A percentile compares a stretch with the other conserved stretches of the same genome.
Conservation (phyloP, 139 green algal species). For the Desmodesmus armatus region DNA sequence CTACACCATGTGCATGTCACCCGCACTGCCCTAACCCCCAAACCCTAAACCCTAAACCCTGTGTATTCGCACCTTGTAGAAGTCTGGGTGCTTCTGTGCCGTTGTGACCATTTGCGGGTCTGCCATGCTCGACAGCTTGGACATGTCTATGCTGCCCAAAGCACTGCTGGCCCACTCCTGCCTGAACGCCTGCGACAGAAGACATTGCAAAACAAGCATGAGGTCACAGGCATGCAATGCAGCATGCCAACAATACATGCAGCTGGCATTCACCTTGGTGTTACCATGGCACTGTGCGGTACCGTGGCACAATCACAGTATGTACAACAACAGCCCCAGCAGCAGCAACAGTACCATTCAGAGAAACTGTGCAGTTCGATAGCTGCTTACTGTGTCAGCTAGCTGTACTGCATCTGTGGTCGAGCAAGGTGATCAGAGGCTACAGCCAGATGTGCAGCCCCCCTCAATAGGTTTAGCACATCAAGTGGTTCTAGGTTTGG, state of each 20-base stretch:
- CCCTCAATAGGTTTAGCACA: neutral
- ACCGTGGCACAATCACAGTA: neutral
- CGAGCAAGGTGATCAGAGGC: no score
- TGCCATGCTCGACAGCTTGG: constrained; percentile 29
- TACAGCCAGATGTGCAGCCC: no score
- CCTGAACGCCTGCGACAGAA: constrained; percentile 31
- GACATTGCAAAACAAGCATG: constrained; percentile 1
- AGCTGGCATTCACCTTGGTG: neutral
- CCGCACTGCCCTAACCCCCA: no score
- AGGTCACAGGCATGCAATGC: neutral
- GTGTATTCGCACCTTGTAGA: no score
- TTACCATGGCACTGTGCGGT: neutral
- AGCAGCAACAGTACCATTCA: neutral
- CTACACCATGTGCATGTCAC: no score
- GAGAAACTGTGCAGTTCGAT: neutral
- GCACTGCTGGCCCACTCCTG: constrained; percentile 41
- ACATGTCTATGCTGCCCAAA: constrained; percentile 51
- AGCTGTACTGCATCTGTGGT: no score
- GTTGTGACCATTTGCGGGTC: constrained; percentile 39
- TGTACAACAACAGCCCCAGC: neutral
- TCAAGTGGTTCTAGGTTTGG: neutral
- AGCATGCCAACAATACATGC: neutral
- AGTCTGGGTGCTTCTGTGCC: constrained; percentile 48
- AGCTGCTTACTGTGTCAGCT: no score
- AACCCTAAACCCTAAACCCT: no score